phyloP scores from a whole-genome alignment of 108 stramenopile species.

The Cyclotella distinguenda region DNA sequence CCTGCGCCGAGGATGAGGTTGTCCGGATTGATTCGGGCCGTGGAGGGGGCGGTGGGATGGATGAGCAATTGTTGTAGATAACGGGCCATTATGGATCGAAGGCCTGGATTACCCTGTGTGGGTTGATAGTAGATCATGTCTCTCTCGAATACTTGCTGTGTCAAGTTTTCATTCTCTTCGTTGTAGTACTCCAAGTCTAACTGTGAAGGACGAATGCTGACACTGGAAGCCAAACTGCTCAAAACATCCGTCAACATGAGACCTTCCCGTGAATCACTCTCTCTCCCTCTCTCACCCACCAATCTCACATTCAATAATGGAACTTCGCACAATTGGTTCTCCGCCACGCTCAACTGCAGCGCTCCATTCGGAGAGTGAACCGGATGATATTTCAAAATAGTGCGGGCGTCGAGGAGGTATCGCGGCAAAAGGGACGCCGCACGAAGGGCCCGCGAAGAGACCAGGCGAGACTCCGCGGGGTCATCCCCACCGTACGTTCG shows the following conservation, averaged over 20 bases:
- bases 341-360: conserved; percentile 78
- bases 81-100: conserved; percentile 55
- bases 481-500: not conserved
- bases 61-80: conserved; percentile 61
- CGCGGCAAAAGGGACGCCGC: conserved; percentile 63
- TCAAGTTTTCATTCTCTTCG: not conserved
- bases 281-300: not conserved
- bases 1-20: conserved; percentile 77
- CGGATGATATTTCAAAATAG: conserved; percentile 55
- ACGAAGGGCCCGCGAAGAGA: conserved; percentile 42
- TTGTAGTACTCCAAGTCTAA: not conserved
- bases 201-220: not conserved
- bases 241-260: conserved; percentile 30
- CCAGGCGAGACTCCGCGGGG: not conserved
- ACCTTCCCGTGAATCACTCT: not conserved
- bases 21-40: conserved; percentile 53
- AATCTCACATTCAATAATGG: conserved; percentile 1
- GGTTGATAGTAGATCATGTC: conserved; percentile 87
- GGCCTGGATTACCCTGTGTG: conserved; percentile 62
- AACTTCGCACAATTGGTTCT: conserved; percentile 74
- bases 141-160: conserved; percentile 45
- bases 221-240: conserved; percentile 23
- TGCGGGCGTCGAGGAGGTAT: conserved; percentile 73
- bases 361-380: conserved; percentile 59
- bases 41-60: not conserved